Percentiles rank a stretch among this genome's conserved stretches.
Evolutionary conservation across 2,329 filamentous ascomycete genomes (phyloP).

Genomic region (Didymella arachidicola): DNA sequence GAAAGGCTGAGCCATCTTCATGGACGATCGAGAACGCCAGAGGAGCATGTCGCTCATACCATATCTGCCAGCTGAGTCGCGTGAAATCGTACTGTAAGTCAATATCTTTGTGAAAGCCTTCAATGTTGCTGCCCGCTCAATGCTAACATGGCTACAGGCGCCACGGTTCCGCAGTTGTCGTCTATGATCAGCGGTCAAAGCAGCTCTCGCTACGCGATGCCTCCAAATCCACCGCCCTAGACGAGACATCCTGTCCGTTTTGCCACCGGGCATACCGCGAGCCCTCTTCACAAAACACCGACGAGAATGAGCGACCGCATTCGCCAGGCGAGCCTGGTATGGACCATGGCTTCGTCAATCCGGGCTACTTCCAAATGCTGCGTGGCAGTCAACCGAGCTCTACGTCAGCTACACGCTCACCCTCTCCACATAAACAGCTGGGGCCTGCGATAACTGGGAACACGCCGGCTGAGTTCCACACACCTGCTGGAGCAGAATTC

Average conservation of each 20-base stretch:
- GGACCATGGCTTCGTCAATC: constrained; percentile 78
- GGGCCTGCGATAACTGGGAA: constrained; percentile 41
- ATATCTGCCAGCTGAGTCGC: constrained; percentile 74
- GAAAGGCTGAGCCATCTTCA: constrained; percentile 17
- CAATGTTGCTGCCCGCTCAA: not conserved
- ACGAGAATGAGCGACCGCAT: constrained; percentile 46
- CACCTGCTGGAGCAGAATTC: constrained; percentile 61
- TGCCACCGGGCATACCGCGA: constrained; percentile 77
- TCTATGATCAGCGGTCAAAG: constrained; percentile 84
- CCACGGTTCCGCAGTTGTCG: constrained; percentile 89
- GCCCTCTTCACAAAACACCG: constrained; percentile 45
- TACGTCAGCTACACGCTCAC: constrained; percentile 56
- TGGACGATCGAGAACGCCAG: constrained; percentile 45
- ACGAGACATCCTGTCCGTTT: constrained; percentile 80
- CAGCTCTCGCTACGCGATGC: constrained; percentile 81
- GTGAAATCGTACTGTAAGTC: constrained; percentile 81
- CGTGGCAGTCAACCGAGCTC: constrained; percentile 65
- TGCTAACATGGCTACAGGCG: constrained; percentile 65
- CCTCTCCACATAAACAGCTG: constrained; percentile 59
- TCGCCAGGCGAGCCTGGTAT: constrained; percentile 43
- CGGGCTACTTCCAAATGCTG: constrained; percentile 95
- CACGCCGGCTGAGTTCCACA: constrained; percentile 39
- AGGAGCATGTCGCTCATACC: constrained; percentile 74
- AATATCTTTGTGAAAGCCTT: not conserved
- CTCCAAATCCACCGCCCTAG: constrained; percentile 61